A percentile compares a stretch with the other conserved stretches of the same genome.
Evolutionary conservation across 2,329 filamentous ascomycete genomes (phyloP).

Genomic region (Cladophialophora exuberans): DNA sequence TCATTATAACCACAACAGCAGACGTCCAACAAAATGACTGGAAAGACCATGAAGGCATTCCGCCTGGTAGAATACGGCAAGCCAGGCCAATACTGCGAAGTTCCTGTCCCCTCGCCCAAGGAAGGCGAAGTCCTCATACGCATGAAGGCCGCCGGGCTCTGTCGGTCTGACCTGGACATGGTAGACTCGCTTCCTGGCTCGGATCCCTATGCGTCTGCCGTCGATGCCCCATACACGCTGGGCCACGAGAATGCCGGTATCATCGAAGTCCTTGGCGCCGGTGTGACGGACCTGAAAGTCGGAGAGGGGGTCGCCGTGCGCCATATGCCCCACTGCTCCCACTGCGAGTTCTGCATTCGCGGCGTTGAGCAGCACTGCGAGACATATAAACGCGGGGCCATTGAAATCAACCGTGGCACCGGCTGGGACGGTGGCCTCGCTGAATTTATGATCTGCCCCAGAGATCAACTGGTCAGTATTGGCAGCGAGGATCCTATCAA

Average conservation of each 20-base stretch:
- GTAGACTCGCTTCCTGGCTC: constrained; percentile 18
- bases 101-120: constrained; percentile 22
- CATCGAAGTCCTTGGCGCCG: constrained; percentile 18
- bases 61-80: constrained; percentile 18
- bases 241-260: constrained; percentile 34
- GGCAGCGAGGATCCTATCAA: constrained; percentile 20
- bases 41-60: constrained; percentile 21
- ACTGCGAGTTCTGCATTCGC: constrained; percentile 25
- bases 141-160: constrained; percentile 33
- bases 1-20: too few relatives aligned
- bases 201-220: constrained; percentile 21
- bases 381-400: constrained; percentile 19
- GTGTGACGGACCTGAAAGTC: constrained; percentile 24
- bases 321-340: constrained; percentile 27
- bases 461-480: constrained; percentile 21
- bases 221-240: constrained; percentile 49
- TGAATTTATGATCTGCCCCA: constrained; percentile 25
- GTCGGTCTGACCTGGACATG: constrained; percentile 34
- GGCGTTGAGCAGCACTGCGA: constrained; percentile 23
- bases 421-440: constrained; percentile 26
- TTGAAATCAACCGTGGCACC: constrained; percentile 21
- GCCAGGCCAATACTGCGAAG: constrained; percentile 25
- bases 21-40: background rate
- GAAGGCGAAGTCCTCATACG: constrained; percentile 30
- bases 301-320: constrained; percentile 27